These are phyloP conservation scores for Nematodospora valgi DNA, from an alignment of 805 yeast genomes.

Conservation along the genomic window DNA sequence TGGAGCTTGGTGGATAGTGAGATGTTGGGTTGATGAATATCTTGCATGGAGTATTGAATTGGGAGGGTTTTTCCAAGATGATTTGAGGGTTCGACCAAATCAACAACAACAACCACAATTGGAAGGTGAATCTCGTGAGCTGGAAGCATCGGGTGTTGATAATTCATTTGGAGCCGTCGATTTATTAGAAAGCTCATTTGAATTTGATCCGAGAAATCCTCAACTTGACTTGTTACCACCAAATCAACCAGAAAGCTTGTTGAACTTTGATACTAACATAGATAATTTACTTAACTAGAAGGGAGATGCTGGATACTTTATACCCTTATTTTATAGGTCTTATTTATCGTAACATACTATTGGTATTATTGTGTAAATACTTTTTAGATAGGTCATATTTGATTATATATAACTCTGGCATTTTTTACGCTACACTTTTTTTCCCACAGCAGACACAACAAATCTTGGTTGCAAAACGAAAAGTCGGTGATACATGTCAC, in stretches of 20 bases:
- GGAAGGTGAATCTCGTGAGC: background rate
- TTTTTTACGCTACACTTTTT: too few species aligned
- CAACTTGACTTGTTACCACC: conserved; percentile 3
- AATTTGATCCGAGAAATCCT: conserved; percentile 8
- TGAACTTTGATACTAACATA: conserved; percentile 13
- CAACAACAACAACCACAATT: background rate
- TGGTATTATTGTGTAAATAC: too few species aligned
- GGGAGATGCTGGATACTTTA: too few species aligned
- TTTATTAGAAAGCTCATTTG: conserved; percentile 12
- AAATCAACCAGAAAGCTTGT: conserved; percentile 7
- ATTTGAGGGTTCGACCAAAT: conserved; percentile 13
- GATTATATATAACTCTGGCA: too few species aligned
- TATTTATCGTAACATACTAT: too few species aligned
- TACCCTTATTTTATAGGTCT: too few species aligned
- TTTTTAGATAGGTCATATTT: too few species aligned
- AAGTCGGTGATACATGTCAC: too few species aligned
- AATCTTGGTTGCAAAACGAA: too few species aligned
- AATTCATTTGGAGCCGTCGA: conserved; percentile 11
- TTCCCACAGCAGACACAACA: too few species aligned
- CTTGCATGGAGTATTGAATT: conserved; percentile 63
- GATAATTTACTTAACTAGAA: conserved; percentile 13
- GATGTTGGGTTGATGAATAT: conserved; percentile 78
- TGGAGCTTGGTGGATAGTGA: conserved; percentile 71
- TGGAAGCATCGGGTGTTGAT: conserved; percentile 7
- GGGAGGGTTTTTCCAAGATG: conserved; percentile 48